A percentile compares a stretch with the other conserved stretches of the same genome.
Evolutionary conservation across 345 rosid genomes (phyloP).

Genomic region (Eucalyptus tenuipes): DNA sequence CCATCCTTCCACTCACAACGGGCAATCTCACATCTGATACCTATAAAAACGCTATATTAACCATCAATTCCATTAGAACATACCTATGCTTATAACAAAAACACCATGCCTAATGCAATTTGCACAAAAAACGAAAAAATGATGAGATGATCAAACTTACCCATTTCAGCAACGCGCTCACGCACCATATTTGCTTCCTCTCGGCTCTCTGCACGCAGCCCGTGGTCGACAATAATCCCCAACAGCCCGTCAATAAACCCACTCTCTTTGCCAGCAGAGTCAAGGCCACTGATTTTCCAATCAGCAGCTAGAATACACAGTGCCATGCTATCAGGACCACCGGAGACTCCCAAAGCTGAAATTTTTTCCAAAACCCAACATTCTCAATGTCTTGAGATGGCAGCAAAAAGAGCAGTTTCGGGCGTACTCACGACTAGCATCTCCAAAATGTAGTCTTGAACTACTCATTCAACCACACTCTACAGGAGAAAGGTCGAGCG

Average conservation of each 20-base stretch:
- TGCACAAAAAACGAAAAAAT: background rate
- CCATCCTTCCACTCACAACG: conserved; percentile 70
- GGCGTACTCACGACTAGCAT: background rate
- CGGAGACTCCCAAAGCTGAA: conserved; percentile 83
- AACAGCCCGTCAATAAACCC: conserved; percentile 68
- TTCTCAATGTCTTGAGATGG: background rate
- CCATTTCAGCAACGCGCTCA: conserved; percentile 61
- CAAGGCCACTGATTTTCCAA: conserved; percentile 52
- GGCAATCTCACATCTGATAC: conserved; percentile 82
- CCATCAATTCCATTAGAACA: background rate
- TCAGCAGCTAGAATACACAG: conserved; percentile 68
- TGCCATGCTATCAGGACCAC: conserved; percentile 97
- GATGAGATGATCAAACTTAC: conserved; percentile 14
- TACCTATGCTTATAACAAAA: background rate
- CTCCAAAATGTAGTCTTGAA: background rate
- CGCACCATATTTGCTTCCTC: conserved; percentile 61
- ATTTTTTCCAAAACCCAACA: background rate
- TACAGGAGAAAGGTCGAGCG: background rate
- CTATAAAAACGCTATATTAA: conserved; percentile 33
- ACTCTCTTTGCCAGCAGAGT: conserved; percentile 6
- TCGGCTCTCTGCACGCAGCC: conserved; percentile 64
- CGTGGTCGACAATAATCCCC: conserved; percentile 83
- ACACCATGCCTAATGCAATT: background rate
- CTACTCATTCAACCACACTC: background rate
- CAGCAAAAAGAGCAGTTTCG: background rate